Percentiles rank a stretch among this genome's conserved stretches.
These are phyloP conservation scores for Peronospora destructor DNA, from an alignment of 352 stramenopile species.

Conservation along the genomic window DNA sequence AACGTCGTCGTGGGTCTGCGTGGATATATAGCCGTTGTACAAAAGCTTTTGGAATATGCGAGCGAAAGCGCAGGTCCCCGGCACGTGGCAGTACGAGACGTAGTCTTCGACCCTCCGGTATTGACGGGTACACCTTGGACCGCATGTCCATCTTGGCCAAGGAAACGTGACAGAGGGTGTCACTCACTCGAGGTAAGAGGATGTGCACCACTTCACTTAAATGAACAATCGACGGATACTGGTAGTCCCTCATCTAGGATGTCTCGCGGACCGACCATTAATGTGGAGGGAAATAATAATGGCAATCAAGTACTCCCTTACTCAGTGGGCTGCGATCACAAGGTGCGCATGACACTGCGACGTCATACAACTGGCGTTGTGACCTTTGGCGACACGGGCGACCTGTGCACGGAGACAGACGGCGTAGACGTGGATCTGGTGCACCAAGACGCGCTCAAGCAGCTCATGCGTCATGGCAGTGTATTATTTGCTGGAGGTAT, in stretches of 20 bases:
- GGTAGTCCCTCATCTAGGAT: conserved; percentile 2
- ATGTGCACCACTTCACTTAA: conserved; percentile 11
- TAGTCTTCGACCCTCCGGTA: conserved; percentile 34
- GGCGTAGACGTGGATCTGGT: conserved; percentile 72
- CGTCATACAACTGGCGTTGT: conserved; percentile 77
- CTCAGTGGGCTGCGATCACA: conserved; percentile 15
- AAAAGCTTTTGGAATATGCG: conserved; percentile 43
- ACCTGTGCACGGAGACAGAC: conserved; percentile 74
- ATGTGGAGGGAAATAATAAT: not conserved
- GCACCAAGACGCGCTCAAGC: conserved; percentile 58
- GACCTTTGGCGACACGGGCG: conserved; percentile 68
- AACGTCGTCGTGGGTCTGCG: conserved; percentile 31
- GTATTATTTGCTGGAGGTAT: conserved; percentile 87
- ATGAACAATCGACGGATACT: conserved; percentile 8
- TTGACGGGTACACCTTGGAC: conserved; percentile 52
- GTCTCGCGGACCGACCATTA: conserved; percentile 24
- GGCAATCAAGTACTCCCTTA: not conserved
- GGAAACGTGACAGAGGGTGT: not conserved
- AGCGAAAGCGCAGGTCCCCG: conserved; percentile 51
- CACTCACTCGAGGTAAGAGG: conserved; percentile 5
- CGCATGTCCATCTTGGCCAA: conserved; percentile 48
- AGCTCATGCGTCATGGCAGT: conserved; percentile 66
- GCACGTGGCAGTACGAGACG: conserved; percentile 46
- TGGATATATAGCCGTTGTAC: conserved; percentile 49
- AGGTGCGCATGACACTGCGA: conserved; percentile 48